These are phyloP conservation scores for Pseudonitzschia delicatissima DNA, from an alignment of 108 stramenopile species.

Conservation along the genomic window DNA sequence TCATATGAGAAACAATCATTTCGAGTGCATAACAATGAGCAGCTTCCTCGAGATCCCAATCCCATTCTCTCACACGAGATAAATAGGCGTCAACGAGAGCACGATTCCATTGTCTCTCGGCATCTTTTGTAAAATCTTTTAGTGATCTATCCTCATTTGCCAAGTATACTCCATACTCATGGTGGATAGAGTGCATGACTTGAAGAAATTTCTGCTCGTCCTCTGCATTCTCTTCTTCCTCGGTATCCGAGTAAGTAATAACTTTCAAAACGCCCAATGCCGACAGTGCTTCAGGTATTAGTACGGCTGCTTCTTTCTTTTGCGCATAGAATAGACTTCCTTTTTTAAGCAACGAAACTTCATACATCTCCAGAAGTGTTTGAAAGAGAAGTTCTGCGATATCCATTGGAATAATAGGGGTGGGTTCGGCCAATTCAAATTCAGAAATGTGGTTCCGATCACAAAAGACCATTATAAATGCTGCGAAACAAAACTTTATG, in stretches of 20 bases:
- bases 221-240: slow-evolving; percentile 35
- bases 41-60: slow-evolving; percentile 51
- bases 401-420: slow-evolving; percentile 56
- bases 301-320: slow-evolving; percentile 57
- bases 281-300: slow-evolving; percentile 70
- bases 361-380: slow-evolving; percentile 50
- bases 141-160: slow-evolving; percentile 45
- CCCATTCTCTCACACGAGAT: slow-evolving; percentile 46
- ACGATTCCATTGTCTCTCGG: slow-evolving; percentile 64
- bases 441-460: slow-evolving; percentile 41
- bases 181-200: slow-evolving; percentile 60
- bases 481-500: slow-evolving; percentile 70
- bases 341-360: slow-evolving; percentile 52
- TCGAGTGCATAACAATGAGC: slow-evolving; percentile 66
- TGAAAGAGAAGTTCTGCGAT: slow-evolving; percentile 61
- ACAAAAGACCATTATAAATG: slow-evolving; percentile 64
- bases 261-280: slow-evolving; percentile 65
- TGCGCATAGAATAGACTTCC: slow-evolving; percentile 57
- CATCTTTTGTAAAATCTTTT: slow-evolving; percentile 45
- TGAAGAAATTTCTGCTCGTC: slow-evolving; percentile 57
- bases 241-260: slow-evolving; percentile 34
- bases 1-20: slow-evolving; percentile 67
- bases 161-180: slow-evolving; percentile 57
- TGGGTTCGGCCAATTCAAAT: slow-evolving; percentile 43
- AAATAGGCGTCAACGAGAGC: slow-evolving; percentile 58